Base-by-base conservation (phyloP, 2,329 filamentous ascomycete genomes). In the Grosmannia huntii region DNA sequence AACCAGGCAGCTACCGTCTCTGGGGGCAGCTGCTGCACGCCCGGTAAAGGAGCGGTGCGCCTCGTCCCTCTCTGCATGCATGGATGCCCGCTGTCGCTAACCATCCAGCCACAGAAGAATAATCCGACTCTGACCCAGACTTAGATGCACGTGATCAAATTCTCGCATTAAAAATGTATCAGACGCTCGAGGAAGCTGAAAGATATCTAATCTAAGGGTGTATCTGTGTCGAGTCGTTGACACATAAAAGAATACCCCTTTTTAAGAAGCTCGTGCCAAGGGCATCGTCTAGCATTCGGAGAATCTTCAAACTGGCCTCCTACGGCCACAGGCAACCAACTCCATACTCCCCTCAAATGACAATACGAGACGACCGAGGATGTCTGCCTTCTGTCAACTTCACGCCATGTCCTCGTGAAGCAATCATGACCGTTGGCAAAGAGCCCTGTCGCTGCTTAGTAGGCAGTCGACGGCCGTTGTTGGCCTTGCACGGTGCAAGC, bases 21-120 rank as follows among this genome's bases (percentile, higher is more conserved):
- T 0, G 78, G 75, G 4, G 77, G 76, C 4, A 78, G 82, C 63
- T 83, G 81, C 66, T 83, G 81, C 63, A 69, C 70, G 51, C 76
- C 76, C 1, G 79, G 75, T 66, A 72, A 21, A 6, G 6, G 38
- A 38, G 49, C 48, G 49, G 31, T n/a, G 48, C 12, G 25, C 5
- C 19, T 44, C n/a, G n/a, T n/a, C 41, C 9, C 19, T n/a, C 41
- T 44, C 19, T 21, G n/a, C 21, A 51, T 21, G 28, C 4, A 52
- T 28, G 16, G 7, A 28, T 28, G 3, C 25, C 23, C 25, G 7
- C 12, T 9, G 23, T 50, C 12, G 25, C 48, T 50, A 11, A 50
- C 48, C 41, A 44, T 27, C 3, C 21, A 16, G 25, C 28, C 48
- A 50, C 48, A 50, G 48, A 50, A 50, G 19, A 44, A 19, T 1